These are phyloP conservation scores for Trichophyton schoenleinii DNA, from an alignment of 2,329 filamentous ascomycete genomes.

Conservation along the genomic window DNA sequence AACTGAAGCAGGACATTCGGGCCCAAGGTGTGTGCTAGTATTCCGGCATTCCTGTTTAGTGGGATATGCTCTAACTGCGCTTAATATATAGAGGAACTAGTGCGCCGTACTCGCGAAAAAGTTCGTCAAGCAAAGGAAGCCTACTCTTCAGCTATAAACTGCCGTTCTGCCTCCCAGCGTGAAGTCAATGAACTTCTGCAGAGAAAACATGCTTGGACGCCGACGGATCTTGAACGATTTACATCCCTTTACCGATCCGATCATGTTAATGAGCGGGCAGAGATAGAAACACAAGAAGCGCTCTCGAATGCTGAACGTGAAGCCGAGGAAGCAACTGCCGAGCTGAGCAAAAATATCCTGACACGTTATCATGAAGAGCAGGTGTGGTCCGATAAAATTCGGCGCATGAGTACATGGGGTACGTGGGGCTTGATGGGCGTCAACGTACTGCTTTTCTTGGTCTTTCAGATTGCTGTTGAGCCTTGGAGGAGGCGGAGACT, in stretches of 20 bases:
- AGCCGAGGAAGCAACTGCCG: constrained; percentile 62
- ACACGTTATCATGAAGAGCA: constrained; percentile 96
- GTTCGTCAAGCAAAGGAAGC: constrained; percentile 60
- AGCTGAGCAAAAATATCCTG: constrained; percentile 70
- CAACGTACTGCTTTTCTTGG: constrained; percentile 77
- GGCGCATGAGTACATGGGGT: constrained; percentile 93
- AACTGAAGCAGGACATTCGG: constrained; percentile 66
- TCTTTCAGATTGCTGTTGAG: constrained; percentile 80
- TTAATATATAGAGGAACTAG: constrained; percentile 36
- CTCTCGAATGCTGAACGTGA: constrained; percentile 65
- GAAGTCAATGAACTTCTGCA: constrained; percentile 91
- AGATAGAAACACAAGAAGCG: constrained; percentile 56
- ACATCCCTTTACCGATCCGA: constrained; percentile 83
- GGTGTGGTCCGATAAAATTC: constrained; percentile 96
- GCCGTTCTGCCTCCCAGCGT: constrained; percentile 78
- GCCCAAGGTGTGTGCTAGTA: constrained; percentile 40
- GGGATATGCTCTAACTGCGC: constrained; percentile 6
- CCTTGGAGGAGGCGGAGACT: constrained; percentile 76
- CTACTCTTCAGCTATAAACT: constrained; percentile 73
- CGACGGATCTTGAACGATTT: constrained; percentile 82
- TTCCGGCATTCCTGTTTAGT: background rate
- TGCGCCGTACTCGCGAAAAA: constrained; percentile 43
- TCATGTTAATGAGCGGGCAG: constrained; percentile 81
- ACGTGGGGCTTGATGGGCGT: constrained; percentile 97
- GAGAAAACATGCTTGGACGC: constrained; percentile 83